Evolutionary conservation across 179 eudicot species (phyloP), one percentile per base, ranked within the genome.

Genomic region (Amaranthus tricolor): DNA sequence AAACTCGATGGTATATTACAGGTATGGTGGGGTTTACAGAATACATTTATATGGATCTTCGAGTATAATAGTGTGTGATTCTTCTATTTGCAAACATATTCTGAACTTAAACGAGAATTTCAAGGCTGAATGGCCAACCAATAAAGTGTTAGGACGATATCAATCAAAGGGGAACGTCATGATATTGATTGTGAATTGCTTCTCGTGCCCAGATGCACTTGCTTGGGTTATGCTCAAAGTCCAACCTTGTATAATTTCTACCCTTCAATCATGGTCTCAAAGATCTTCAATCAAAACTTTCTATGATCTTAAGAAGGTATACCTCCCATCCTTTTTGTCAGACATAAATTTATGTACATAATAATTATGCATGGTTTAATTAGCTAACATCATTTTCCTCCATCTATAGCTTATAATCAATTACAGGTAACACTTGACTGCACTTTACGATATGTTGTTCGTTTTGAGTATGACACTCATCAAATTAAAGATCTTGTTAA

Each of bases 181-280:
- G 31, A n/a, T 9, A 5, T 14, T 44, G 13, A 3, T 71, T 7
- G 5, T 44, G 4, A 31, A 40, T 43, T 21, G 7, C 51, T 10
- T 57, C 13, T 55, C 40, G 10, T 63, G 31, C 2, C 74, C 64
- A 0, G 31, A 55, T 9, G 9, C 51, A 49, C 74, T 71, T n/a
- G 7, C 63, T 55, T 10, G 53, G 16, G 1, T 43, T 17, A 19
- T 13, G 15, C 15, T 4, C 6, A 62, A 71, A 16, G 74, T 44
- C 7, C 74, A 71, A 2, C 74, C 74, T 4, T 55, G 7, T 8
- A 3, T 71, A 7, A 9, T 71, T 5, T 21, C 62, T 8, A 40
- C 54, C 14, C 74, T 71, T 57, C 16, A 71, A 44, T 56, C 64
- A 40, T 71, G 74, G 74, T 71, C 74, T 15, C 31, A 43, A n/a